phyloP scores from a whole-genome alignment of 768 basidiomycete species.

The Termitomyces sp. region DNA sequence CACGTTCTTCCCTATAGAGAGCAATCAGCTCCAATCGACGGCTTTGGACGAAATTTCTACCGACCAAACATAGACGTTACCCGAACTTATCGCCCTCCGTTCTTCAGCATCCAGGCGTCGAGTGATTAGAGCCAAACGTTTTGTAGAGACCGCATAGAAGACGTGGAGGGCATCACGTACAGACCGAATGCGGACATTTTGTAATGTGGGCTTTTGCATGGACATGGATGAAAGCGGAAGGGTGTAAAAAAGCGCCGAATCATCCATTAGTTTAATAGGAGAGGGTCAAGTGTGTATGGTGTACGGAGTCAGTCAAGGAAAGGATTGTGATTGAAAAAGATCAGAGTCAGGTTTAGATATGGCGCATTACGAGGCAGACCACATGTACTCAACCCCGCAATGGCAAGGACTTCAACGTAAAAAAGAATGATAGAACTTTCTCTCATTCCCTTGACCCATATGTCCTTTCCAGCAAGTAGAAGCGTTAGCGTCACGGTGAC shows the following conservation, averaged over 20 bases:
- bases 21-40: background rate
- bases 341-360: constrained; percentile 46
- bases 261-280: constrained; percentile 18
- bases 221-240: constrained; percentile 17
- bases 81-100: constrained; percentile 63
- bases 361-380: constrained; percentile 46
- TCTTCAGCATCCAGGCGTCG: constrained; percentile 81
- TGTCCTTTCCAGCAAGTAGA: constrained; percentile 23
- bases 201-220: constrained; percentile 75
- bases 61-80: constrained; percentile 77
- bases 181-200: constrained; percentile 71
- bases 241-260: constrained; percentile 15
- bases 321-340: constrained; percentile 32
- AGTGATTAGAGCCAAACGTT: constrained; percentile 68
- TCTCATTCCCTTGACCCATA: constrained; percentile 35
- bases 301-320: constrained; percentile 29
- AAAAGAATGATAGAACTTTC: constrained; percentile 22
- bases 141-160: constrained; percentile 70
- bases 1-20: constrained; percentile 65
- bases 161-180: constrained; percentile 78
- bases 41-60: constrained; percentile 6
- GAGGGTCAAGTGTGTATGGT: constrained; percentile 6
- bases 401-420: constrained; percentile 38
- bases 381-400: constrained; percentile 32
- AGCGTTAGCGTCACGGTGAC: constrained; percentile 14